Evolutionary conservation across 306 rosid species (phyloP).

Genomic region (Delonix regia): DNA sequence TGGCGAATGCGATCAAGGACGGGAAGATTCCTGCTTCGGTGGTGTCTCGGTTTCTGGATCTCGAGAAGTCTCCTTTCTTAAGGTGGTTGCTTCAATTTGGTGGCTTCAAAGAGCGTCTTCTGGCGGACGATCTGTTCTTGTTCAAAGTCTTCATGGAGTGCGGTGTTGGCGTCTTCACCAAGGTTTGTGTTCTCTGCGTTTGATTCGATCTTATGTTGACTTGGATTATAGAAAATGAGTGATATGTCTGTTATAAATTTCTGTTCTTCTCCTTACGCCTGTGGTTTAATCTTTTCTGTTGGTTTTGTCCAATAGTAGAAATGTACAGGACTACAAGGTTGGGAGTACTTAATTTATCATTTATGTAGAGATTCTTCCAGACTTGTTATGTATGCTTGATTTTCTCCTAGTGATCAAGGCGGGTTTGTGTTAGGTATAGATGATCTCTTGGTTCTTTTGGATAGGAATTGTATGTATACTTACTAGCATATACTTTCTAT

Average conservation of each 20-base stretch:
- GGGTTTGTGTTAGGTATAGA: neutral
- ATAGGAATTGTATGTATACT: neutral
- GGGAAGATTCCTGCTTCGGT: conserved; percentile 83
- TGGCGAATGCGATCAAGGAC: conserved; percentile 75
- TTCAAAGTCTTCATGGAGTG: conserved; percentile 86
- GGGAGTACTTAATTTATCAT: neutral
- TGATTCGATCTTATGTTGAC: neutral
- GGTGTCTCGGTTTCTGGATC: conserved; percentile 64
- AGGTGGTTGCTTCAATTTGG: conserved; percentile 84
- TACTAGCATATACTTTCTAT: neutral
- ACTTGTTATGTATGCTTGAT: neutral
- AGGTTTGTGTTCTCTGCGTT: conserved; percentile 48
- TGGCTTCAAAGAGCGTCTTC: conserved; percentile 82
- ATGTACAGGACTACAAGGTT: neutral
- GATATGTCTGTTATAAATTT: neutral
- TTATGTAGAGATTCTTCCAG: neutral
- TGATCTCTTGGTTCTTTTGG: neutral
- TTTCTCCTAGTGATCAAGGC: neutral
- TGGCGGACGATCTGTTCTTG: conserved; percentile 92
- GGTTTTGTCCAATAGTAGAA: neutral
- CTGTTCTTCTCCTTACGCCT: neutral
- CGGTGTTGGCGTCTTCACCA: conserved; percentile 93
- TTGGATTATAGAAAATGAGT: neutral
- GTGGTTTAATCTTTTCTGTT: neutral
- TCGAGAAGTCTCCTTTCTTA: conserved; percentile 64